Evolutionary conservation across 331 rosid genomes (phyloP), one percentile per base, ranked within the genome.

Genomic region (Pyracantha coccinea): DNA sequence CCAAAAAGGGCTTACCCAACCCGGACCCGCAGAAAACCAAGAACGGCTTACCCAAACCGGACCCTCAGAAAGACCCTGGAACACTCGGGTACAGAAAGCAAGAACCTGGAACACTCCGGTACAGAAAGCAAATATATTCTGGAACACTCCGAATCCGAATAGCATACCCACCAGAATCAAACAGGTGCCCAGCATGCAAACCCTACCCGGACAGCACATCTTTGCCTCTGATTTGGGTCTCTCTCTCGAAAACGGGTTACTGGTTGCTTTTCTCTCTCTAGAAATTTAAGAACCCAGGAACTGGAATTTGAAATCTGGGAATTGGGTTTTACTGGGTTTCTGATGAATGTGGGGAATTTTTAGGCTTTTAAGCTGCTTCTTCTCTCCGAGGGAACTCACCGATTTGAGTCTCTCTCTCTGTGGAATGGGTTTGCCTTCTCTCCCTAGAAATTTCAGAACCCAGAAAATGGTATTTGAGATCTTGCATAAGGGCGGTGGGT

Each of bases 81-180:
- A 72, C 73, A 57, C n/a, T n/a, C n/a, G n/a, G n/a, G n/a, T n/a
- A n/a, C n/a, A n/a, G n/a, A n/a, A n/a, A n/a, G n/a, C n/a, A n/a
- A n/a, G n/a, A n/a, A n/a, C n/a, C n/a, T n/a, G n/a, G n/a, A n/a
- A n/a, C n/a, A n/a, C 27, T 73, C 1, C 83, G 84, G 28, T 88
- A 62, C 91, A 86, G 75, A 66, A n/a, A n/a, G n/a, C n/a, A n/a
- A n/a, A n/a, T 68, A 79, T 55, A 67, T 88, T 76, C 73, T 88
- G 86, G 96, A 89, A 92, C 6, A 92, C 93, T 41, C 96, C 96
- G 70, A 86, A 92, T 1, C 96, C 96, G 32, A 89, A 89, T 3
- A 92, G 7, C 45, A 89, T 15, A 6, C 97, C 97, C 54, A 92
- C 77, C 1, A 61, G 23, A 15, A 89, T 50, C 68, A 92, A 10